phyloP scores from a whole-genome alignment of 306 rosid species.

The Dalbergia oliveri region DNA sequence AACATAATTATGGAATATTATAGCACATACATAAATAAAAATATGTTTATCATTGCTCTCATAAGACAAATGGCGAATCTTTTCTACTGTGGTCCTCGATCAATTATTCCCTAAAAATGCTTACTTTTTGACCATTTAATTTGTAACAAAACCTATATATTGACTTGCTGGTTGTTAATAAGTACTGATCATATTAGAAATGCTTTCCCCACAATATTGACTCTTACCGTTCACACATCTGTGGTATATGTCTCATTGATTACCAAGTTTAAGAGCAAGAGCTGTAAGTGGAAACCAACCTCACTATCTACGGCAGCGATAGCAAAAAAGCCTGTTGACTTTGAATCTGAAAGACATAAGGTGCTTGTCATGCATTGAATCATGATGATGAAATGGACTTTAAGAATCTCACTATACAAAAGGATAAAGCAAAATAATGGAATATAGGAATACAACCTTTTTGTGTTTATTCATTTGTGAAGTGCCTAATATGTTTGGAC shows the following conservation, averaged over 20 bases:
- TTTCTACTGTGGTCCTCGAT: not conserved
- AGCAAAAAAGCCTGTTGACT: not conserved
- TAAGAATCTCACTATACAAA: not conserved
- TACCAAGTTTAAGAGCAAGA: not conserved
- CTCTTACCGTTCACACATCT: not conserved
- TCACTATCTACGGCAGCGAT: not conserved
- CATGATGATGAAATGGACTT: constrained; percentile 1
- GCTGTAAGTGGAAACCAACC: not conserved
- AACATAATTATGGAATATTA: too few relatives aligned
- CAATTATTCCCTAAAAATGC: not conserved
- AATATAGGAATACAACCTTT: not conserved
- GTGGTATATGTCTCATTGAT: not conserved
- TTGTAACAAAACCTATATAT: not conserved
- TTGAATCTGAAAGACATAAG: not conserved
- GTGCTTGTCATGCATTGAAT: not conserved
- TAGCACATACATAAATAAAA: not conserved
- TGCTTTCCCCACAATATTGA: constrained; percentile 21
- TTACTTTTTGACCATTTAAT: constrained; percentile 8
- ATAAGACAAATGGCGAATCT: not conserved
- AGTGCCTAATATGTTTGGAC: constrained; percentile 11
- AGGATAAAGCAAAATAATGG: constrained; percentile 12
- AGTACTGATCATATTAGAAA: not conserved
- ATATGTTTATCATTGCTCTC: not conserved
- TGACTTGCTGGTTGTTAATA: not conserved
- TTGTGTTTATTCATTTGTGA: not conserved